Evolutionary conservation across 2,329 filamentous ascomycete genomes (phyloP), one percentile per base, ranked within the genome.

Genomic region (Stromatinia cepivora): DNA sequence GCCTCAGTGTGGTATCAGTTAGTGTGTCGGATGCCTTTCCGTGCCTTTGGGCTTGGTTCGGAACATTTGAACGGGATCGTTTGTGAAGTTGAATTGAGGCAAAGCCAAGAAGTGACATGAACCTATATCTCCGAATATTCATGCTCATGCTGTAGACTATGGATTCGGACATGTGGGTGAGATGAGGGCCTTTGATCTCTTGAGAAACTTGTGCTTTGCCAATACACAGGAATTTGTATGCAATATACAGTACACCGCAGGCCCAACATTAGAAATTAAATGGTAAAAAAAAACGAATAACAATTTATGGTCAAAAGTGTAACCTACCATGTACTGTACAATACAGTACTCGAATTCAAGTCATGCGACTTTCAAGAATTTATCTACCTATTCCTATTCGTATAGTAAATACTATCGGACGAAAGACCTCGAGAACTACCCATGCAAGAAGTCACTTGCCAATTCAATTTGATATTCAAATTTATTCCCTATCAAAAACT

Each of bases 371-470:
- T 56, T 39, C 39, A 48, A 39, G 61, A 39, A 22, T 52, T 52
- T 28, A 39, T 52, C 46, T 39, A 63, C 31, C 5, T 52, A 17
- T 62, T 22, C 53, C 5, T 36, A 34, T 22, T 52, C 31, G 22
- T 63, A 28, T n/a, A 39, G 7, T 28, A 25, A 52, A 17, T 64
- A n/a, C 39, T 13, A 64, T 69, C 66, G 66, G 66, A 64, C 39
- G 57, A 64, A 69, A 63, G 17, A 22, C 31, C 46, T 63, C 46
- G 46, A 64, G 25, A 56, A 64, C 54, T 31, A 64, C 28, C 28
- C 39, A 69, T 69, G 66, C 66, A 64, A 56, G 48, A 64, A 69
- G 66, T 69, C 66, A 69, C 58, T 69, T 63, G 66, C 59, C 66
- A 52, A 36, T 63, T 52, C 45, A 28, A 64, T 57, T 64, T 48